Evolutionary conservation across 805 yeast genomes (phyloP).

Genomic region (Yamadazyma paraphyllophila): DNA sequence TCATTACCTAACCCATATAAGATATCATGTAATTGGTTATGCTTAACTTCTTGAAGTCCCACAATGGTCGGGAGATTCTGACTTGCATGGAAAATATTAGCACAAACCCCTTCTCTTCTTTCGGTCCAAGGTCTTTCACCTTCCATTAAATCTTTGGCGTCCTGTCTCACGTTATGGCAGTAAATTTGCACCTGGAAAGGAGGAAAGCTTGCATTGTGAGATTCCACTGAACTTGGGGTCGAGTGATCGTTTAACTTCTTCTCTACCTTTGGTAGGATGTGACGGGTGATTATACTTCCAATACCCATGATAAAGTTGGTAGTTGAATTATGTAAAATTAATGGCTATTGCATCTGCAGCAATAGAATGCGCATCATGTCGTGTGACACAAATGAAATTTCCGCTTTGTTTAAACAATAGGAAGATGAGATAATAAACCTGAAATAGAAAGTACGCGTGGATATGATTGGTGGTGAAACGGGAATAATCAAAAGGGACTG

Average conservation of each 20-base stretch:
- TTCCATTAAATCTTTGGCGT: conserved; percentile 25
- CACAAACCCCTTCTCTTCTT: conserved; percentile 36
- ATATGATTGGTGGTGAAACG: no score
- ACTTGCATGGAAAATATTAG: conserved; percentile 31
- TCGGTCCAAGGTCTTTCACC: conserved; percentile 47
- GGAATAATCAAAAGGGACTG: no score
- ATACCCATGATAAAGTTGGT: conserved; percentile 4
- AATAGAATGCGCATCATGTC: conserved; percentile 1
- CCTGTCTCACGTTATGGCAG: conserved; percentile 46
- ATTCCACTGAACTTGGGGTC: background rate
- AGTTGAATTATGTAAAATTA: background rate
- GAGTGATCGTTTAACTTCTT: conserved; percentile 3
- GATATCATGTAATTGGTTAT: conserved; percentile 34
- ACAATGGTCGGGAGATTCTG: conserved; percentile 32
- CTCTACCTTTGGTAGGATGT: background rate
- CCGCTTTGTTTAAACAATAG: background rate
- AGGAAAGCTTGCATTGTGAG: conserved; percentile 12
- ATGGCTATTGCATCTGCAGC: background rate
- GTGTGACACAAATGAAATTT: conserved; percentile 3
- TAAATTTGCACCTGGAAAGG: conserved; percentile 23
- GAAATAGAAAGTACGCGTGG: conserved; percentile 1
- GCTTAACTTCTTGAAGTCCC: conserved; percentile 40
- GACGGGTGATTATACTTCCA: conserved; percentile 7
- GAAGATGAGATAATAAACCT: background rate
- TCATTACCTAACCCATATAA: conserved; percentile 20